Percentiles rank a stretch among this genome's conserved stretches.
These are phyloP conservation scores for Glarea lozoyensis DNA, from an alignment of 495 filamentous ascomycete genomes.

Conservation along the genomic window DNA sequence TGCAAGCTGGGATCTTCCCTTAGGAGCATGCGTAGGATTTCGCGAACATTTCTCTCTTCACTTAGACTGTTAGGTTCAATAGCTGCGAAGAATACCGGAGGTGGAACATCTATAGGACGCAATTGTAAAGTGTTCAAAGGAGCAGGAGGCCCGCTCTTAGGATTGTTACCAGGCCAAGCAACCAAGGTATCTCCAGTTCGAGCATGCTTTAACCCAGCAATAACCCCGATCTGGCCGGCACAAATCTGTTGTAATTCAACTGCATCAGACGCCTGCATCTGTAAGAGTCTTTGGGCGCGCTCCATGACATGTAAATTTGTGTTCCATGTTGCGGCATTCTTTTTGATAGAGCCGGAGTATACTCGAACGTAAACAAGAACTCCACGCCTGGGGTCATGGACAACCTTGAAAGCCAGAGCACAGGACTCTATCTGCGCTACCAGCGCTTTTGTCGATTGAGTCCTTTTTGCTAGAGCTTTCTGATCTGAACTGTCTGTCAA, in stretches of 20 bases:
- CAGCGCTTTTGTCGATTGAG: constrained; percentile 18
- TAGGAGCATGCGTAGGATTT: constrained; percentile 65
- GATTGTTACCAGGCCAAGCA: constrained; percentile 52
- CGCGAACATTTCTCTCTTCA: constrained; percentile 68
- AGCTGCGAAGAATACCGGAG: constrained; percentile 91
- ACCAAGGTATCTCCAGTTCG: constrained; percentile 91
- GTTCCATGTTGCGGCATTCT: constrained; percentile 73
- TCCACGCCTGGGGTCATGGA: constrained; percentile 76
- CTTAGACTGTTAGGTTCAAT: constrained; percentile 75
- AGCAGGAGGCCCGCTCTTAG: constrained; percentile 54
- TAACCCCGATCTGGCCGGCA: constrained; percentile 92
- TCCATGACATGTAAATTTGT: constrained; percentile 79
- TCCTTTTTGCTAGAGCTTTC: constrained; percentile 17
- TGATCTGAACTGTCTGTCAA: constrained; percentile 24
- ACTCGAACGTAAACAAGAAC: constrained; percentile 88
- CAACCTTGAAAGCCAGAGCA: constrained; percentile 93
- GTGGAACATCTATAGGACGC: constrained; percentile 80
- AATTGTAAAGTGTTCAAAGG: constrained; percentile 69
- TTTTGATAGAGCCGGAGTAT: constrained; percentile 73
- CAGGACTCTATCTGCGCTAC: constrained; percentile 58
- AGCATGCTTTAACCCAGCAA: constrained; percentile 80
- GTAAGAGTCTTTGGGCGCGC: constrained; percentile 68
- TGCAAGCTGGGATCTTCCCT: constrained; percentile 94
- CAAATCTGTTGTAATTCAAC: constrained; percentile 72
- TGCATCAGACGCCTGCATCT: constrained; percentile 86